phyloP scores from a whole-genome alignment of 108 stramenopile species.

The Fistulifera pelliculosa region DNA sequence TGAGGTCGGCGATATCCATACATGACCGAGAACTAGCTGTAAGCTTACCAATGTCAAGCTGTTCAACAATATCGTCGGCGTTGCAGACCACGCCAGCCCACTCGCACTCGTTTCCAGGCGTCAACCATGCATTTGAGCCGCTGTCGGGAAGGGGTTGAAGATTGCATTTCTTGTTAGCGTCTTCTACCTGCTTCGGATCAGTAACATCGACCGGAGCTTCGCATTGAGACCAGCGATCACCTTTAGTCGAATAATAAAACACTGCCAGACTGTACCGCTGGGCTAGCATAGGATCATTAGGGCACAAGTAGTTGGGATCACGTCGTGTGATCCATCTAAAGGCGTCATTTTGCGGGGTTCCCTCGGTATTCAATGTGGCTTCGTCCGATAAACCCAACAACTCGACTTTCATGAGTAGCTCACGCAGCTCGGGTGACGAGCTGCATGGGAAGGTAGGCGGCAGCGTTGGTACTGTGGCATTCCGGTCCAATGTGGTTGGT shows the following conservation, averaged over 20 bases:
- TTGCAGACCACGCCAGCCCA: constrained; percentile 63
- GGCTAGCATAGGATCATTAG: constrained; percentile 20
- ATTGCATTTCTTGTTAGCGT: constrained; percentile 35
- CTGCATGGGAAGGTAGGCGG: constrained; percentile 30
- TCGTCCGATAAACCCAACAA: constrained; percentile 20
- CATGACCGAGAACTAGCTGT: not conserved
- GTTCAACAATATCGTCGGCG: constrained; percentile 15
- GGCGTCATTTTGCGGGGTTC: constrained; percentile 34
- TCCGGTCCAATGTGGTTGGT: not conserved
- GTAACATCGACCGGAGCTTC: constrained; percentile 32
- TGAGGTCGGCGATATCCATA: not conserved
- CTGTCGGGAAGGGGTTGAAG: constrained; percentile 14
- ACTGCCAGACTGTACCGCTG: constrained; percentile 50
- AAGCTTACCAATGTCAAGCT: constrained; percentile 40
- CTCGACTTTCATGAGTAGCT: constrained; percentile 18
- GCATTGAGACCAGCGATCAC: constrained; percentile 55
- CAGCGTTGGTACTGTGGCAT: constrained; percentile 9
- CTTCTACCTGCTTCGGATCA: constrained; percentile 18
- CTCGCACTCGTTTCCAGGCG: constrained; percentile 36
- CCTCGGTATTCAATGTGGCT: constrained; percentile 16
- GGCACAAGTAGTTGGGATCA: constrained; percentile 38
- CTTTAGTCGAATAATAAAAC: constrained; percentile 35
- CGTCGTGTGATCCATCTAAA: constrained; percentile 35
- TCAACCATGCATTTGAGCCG: constrained; percentile 50
- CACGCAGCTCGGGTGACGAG: constrained; percentile 19